A percentile compares a stretch with the other conserved stretches of the same genome.
Conservation (phyloP, 257 asterid species). For the Nicotiana tomentosiformis region DNA sequence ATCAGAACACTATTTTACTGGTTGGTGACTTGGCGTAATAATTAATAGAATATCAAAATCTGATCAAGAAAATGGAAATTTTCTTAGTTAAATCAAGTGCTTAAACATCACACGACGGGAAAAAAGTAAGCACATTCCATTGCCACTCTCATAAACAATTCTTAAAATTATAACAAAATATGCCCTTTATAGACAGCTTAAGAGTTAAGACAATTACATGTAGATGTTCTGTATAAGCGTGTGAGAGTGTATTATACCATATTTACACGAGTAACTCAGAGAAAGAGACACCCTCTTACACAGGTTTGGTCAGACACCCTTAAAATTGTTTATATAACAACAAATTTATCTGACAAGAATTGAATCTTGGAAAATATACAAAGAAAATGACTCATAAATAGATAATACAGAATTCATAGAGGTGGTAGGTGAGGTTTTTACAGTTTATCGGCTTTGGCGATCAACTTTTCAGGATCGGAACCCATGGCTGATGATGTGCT, state of each 20-base stretch:
- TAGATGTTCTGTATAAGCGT: background rate
- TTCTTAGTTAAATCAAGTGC: background rate
- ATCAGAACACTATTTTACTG: background rate
- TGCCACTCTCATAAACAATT: background rate
- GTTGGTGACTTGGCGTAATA: background rate
- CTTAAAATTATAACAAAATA: background rate
- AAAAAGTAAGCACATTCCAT: background rate
- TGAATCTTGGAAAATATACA: background rate
- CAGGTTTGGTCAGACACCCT: background rate
- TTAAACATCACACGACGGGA: background rate
- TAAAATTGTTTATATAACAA: background rate
- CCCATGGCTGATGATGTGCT: conserved; percentile 52
- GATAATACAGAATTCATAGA: background rate
- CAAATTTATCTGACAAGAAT: background rate
- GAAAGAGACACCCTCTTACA: background rate
- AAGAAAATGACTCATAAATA: background rate
- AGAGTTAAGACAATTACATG: background rate
- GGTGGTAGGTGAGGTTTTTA: conserved; percentile 12
- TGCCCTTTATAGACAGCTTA: background rate
- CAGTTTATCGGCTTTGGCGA: conserved; percentile 92
- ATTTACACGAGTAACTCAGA: background rate
- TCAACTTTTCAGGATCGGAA: conserved; percentile 75
- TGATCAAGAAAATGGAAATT: background rate
- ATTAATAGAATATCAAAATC: background rate
- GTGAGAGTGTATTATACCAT: background rate